phyloP scores from a whole-genome alignment of 441 rosid species.

The Gossypium gossypioides region DNA sequence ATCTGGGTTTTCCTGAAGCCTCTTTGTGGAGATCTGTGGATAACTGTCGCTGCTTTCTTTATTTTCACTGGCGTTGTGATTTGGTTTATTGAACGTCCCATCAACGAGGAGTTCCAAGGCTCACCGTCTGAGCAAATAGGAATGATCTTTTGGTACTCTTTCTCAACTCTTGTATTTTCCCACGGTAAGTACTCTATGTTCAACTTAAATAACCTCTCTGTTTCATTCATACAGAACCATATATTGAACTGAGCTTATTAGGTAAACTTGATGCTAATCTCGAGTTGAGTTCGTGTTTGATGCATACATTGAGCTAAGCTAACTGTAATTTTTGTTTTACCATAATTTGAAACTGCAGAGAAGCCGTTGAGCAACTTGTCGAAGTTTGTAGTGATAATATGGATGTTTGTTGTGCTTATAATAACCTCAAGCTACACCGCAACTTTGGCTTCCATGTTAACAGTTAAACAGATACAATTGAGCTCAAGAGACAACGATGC shows the following conservation, averaged over 20 bases:
- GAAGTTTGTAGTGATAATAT: slow-evolving; percentile 31
- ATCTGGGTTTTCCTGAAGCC: slow-evolving; percentile 48
- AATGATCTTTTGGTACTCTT: slow-evolving; percentile 32
- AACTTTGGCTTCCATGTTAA: slow-evolving; percentile 36
- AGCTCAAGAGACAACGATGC: not conserved
- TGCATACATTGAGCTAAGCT: not conserved
- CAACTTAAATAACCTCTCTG: not conserved
- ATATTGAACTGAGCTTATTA: no score
- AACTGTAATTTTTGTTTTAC: not conserved
- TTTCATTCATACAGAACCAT: not conserved
- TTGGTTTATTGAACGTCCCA: slow-evolving; percentile 35
- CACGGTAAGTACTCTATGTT: slow-evolving; percentile 25
- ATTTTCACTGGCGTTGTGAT: slow-evolving; percentile 30
- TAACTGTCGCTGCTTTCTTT: slow-evolving; percentile 23
- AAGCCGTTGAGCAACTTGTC: slow-evolving; percentile 33
- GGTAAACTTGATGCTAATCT: no score
- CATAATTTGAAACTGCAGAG: slow-evolving; percentile 15
- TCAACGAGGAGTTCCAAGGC: slow-evolving; percentile 32
- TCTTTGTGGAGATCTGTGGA: slow-evolving; percentile 35
- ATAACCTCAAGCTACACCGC: slow-evolving; percentile 37
- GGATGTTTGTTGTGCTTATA: slow-evolving; percentile 40
- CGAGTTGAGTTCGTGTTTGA: not conserved
- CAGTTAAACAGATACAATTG: slow-evolving; percentile 21
- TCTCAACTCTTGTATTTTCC: slow-evolving; percentile 34
- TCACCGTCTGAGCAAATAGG: slow-evolving; percentile 30